Evolutionary conservation across 371 early-diverging fungal genomes (phyloP).

Genomic region (Rhizoclosmatium hyalinum): DNA sequence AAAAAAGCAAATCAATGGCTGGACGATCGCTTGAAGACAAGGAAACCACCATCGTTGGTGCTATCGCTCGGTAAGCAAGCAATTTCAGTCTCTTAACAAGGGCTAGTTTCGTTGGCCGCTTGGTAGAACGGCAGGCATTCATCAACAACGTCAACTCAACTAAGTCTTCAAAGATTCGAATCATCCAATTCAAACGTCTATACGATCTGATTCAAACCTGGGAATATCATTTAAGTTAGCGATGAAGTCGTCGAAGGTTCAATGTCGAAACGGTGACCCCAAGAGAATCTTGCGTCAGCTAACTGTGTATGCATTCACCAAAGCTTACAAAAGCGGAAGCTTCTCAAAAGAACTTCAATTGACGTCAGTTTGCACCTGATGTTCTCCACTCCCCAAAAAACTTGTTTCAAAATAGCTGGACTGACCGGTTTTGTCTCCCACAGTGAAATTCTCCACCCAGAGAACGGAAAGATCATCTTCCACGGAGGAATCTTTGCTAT

Average conservation of each 20-base stretch:
- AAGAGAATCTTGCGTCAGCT: too few relatives aligned
- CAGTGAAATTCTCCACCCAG: conserved; percentile 27
- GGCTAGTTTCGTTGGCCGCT: neutral
- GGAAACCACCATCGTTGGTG: neutral
- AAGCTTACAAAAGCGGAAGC: neutral
- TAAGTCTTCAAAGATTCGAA: neutral
- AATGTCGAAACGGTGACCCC: too few relatives aligned
- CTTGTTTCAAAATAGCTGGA: neutral
- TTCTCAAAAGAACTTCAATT: neutral
- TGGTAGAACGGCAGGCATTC: neutral
- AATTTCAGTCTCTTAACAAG: neutral
- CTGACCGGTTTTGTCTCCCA: neutral
- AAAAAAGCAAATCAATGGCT: conserved; percentile 18
- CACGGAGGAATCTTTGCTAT: conserved; percentile 32
- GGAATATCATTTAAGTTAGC: too few relatives aligned
- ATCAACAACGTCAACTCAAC: neutral
- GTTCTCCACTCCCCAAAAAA: neutral
- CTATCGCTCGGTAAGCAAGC: conserved; percentile 8
- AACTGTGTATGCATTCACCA: too few relatives aligned
- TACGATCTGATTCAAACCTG: too few relatives aligned
- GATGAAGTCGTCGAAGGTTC: too few relatives aligned
- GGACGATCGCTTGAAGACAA: conserved; percentile 12
- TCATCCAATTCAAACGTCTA: neutral
- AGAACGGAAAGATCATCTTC: conserved; percentile 30
- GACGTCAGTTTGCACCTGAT: neutral